Conservation (phyloP, 139 green algal genomes). For the Parachlorella kessleri region DNA sequence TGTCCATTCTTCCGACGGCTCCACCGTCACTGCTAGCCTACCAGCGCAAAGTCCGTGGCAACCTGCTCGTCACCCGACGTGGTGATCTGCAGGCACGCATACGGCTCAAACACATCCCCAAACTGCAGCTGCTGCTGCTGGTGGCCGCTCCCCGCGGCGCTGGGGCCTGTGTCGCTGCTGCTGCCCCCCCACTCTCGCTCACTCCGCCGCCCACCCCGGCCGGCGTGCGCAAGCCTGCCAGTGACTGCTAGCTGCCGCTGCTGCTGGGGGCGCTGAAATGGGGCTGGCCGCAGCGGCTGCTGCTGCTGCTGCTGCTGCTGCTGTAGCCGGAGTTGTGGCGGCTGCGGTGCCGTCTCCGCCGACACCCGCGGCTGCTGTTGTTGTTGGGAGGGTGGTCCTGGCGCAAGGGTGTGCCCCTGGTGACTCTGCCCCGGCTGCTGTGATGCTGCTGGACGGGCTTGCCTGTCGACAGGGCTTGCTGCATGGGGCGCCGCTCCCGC, state of each 20-base stretch:
- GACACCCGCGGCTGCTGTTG: not conserved
- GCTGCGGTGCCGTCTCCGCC: not conserved
- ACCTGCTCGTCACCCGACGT: constrained; percentile 21
- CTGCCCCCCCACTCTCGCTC: too few relatives aligned
- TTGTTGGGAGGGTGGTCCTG: too few relatives aligned
- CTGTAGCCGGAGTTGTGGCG: not conserved
- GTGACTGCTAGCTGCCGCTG: not conserved
- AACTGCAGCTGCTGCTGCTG: constrained; percentile 15
- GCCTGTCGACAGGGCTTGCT: too few relatives aligned
- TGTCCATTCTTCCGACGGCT: too few relatives aligned
- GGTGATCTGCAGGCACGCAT: constrained; percentile 5
- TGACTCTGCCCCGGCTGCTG: not conserved
- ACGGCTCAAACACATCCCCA: constrained; percentile 21
- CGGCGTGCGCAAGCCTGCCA: not conserved
- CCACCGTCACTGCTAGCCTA: too few relatives aligned
- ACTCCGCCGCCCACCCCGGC: too few relatives aligned
- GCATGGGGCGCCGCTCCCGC: too few relatives aligned
- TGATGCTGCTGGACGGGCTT: too few relatives aligned
- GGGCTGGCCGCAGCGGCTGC: not conserved
- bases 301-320: not conserved
- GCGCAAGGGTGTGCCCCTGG: too few relatives aligned
- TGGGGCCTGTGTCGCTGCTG: too few relatives aligned
- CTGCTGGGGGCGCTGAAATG: not conserved
- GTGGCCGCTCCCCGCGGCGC: too few relatives aligned
- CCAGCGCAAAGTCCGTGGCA: constrained; percentile 16